Conservation (phyloP, 2,329 filamentous ascomycete genomes). For the Penicillium sumatraense region DNA sequence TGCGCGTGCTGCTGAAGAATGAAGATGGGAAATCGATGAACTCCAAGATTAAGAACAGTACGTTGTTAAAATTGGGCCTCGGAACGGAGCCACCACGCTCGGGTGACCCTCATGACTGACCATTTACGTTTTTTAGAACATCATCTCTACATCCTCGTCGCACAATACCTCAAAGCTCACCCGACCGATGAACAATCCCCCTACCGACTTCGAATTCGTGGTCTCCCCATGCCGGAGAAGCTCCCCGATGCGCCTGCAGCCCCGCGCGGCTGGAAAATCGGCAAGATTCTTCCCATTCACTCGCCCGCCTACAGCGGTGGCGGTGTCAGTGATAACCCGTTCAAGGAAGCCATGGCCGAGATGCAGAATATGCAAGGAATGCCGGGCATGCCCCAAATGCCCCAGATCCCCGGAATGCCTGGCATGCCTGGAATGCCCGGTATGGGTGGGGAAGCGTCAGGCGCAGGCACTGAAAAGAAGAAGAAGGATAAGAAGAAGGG, state of each 20-base stretch:
- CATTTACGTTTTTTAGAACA: slow-evolving; percentile 60
- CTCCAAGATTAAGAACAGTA: slow-evolving; percentile 67
- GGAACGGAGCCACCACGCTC: neutral
- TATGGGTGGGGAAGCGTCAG: slow-evolving; percentile 49
- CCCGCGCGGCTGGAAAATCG: slow-evolving; percentile 90
- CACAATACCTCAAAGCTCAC: slow-evolving; percentile 74
- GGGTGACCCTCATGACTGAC: slow-evolving; percentile 1
- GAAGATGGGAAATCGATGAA: slow-evolving; percentile 56
- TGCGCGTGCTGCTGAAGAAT: slow-evolving; percentile 73
- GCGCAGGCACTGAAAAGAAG: slow-evolving; percentile 41
- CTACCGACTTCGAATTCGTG: slow-evolving; percentile 73
- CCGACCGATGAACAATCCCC: slow-evolving; percentile 76
- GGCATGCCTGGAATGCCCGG: slow-evolving; percentile 52
- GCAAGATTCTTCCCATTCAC: slow-evolving; percentile 80
- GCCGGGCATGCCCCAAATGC: slow-evolving; percentile 47
- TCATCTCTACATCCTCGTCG: slow-evolving; percentile 82
- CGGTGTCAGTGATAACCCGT: slow-evolving; percentile 89
- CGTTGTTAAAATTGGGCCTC: slow-evolving; percentile 29
- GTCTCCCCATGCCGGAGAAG: slow-evolving; percentile 69
- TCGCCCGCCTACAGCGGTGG: slow-evolving; percentile 90
- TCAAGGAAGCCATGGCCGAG: slow-evolving; percentile 96
- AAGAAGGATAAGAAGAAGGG: slow-evolving; percentile 58
- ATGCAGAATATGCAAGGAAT: slow-evolving; percentile 65
- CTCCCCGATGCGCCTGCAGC: slow-evolving; percentile 74
- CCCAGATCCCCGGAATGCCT: slow-evolving; percentile 51